Conservation (phyloP, 2,329 filamentous ascomycete species). For the Aureobasidium zeae region DNA sequence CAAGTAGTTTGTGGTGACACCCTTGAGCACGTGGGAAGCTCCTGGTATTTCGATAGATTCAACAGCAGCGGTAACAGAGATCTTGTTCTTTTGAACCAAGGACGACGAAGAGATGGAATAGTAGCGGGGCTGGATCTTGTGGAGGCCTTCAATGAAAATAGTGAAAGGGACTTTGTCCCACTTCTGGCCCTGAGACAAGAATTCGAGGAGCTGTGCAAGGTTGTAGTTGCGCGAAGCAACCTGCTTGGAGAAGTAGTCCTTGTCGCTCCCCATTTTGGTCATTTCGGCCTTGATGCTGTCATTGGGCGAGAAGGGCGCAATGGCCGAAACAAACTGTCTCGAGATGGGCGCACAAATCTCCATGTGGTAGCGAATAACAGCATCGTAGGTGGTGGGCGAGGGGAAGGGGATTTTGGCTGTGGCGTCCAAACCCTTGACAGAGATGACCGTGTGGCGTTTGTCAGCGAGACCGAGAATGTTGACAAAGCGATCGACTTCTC, state of each 20-base stretch:
- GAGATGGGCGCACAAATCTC: slow-evolving; percentile 94
- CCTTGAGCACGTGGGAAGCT: slow-evolving; percentile 71
- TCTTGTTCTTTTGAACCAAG: slow-evolving; percentile 83
- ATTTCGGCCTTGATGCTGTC: slow-evolving; percentile 81
- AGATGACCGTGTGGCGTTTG: slow-evolving; percentile 75
- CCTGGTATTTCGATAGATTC: slow-evolving; percentile 73
- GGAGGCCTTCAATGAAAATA: slow-evolving; percentile 82
- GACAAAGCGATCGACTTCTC: slow-evolving; percentile 84
- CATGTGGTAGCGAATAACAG: slow-evolving; percentile 87
- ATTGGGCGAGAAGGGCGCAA: slow-evolving; percentile 81
- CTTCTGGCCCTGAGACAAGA: slow-evolving; percentile 59
- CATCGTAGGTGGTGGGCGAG: slow-evolving; percentile 91
- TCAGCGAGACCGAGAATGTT: slow-evolving; percentile 63
- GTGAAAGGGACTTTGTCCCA: slow-evolving; percentile 90
- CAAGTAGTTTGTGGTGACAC: slow-evolving; percentile 95
- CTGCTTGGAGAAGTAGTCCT: slow-evolving; percentile 88
- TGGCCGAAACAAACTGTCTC: slow-evolving; percentile 81
- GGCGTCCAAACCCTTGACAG: slow-evolving; percentile 82
- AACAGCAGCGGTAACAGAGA: slow-evolving; percentile 90
- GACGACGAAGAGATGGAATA: slow-evolving; percentile 99
- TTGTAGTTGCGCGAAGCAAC: slow-evolving; percentile 76
- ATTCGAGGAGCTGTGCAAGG: slow-evolving; percentile 74
- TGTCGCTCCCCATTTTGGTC: slow-evolving; percentile 79
- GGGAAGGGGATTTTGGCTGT: slow-evolving; percentile 98
- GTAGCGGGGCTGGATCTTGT: slow-evolving; percentile 94